These are phyloP conservation scores for Fusarium nematophilum DNA, from an alignment of 2,329 filamentous ascomycete genomes.

Conservation along the genomic window DNA sequence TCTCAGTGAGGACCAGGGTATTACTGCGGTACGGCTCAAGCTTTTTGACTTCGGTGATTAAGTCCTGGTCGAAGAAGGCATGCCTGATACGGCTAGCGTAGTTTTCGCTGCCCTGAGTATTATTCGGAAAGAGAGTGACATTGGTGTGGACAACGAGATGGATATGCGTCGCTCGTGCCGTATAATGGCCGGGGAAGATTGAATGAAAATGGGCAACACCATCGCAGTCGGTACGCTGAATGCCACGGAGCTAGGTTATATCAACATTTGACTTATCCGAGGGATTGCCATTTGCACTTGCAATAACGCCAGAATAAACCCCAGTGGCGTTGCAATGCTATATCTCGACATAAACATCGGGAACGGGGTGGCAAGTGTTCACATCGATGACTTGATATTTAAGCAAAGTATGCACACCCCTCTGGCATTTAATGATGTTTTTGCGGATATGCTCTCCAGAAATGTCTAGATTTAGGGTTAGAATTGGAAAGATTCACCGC, in stretches of 20 bases:
- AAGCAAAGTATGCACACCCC: slow-evolving; percentile 54
- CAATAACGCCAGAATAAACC: slow-evolving; percentile 56
- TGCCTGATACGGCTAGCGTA: slow-evolving; percentile 70
- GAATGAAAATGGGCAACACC: slow-evolving; percentile 58
- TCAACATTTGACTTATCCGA: slow-evolving; percentile 47
- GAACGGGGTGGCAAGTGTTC: slow-evolving; percentile 56
- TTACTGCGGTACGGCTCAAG: slow-evolving; percentile 61
- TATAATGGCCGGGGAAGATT: slow-evolving; percentile 59
- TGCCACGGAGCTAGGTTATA: slow-evolving; percentile 49
- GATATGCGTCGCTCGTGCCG: slow-evolving; percentile 59
- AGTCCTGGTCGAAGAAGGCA: slow-evolving; percentile 70
- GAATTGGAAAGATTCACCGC: neutral
- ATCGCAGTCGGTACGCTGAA: slow-evolving; percentile 54
- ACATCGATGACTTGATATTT: slow-evolving; percentile 59
- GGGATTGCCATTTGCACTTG: slow-evolving; percentile 58
- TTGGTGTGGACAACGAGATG: slow-evolving; percentile 56
- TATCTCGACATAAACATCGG: slow-evolving; percentile 56
- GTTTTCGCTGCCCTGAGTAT: slow-evolving; percentile 49
- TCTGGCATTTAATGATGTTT: slow-evolving; percentile 55
- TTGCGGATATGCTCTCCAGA: slow-evolving; percentile 48
- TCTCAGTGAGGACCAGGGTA: slow-evolving; percentile 59
- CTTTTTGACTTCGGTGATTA: slow-evolving; percentile 63
- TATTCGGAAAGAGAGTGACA: slow-evolving; percentile 48
- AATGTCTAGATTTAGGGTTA: slow-evolving; percentile 40
- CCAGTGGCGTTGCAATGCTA: slow-evolving; percentile 62